Evolutionary conservation across 2,329 filamentous ascomycete species (phyloP).

Genomic region (Talaromyces atroroseus): DNA sequence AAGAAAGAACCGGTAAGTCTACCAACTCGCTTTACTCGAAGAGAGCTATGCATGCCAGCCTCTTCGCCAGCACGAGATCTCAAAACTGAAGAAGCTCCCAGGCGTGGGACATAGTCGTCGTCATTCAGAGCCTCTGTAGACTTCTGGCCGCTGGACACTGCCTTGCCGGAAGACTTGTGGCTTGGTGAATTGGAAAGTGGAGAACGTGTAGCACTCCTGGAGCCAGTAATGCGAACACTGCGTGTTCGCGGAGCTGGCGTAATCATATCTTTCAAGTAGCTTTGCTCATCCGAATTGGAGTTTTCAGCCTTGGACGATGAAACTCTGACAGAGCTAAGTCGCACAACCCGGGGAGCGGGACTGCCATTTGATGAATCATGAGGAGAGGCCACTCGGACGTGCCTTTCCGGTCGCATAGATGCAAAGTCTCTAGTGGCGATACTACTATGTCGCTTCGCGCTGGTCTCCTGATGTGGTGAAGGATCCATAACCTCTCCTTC

Average conservation of each 20-base stretch:
- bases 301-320: slow-evolving; percentile 29
- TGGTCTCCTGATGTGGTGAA: slow-evolving; percentile 39
- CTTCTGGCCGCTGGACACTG: slow-evolving; percentile 22
- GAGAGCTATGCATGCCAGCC: slow-evolving; percentile 62
- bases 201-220: slow-evolving; percentile 37
- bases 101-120: slow-evolving; percentile 29
- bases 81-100: slow-evolving; percentile 33
- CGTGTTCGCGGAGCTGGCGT: slow-evolving; percentile 43
- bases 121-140: slow-evolving; percentile 30
- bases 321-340: slow-evolving; percentile 28
- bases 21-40: slow-evolving; percentile 70
- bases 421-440: slow-evolving; percentile 16
- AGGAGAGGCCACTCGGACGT: slow-evolving; percentile 32
- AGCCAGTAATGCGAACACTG: slow-evolving; percentile 38
- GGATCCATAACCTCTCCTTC: slow-evolving; percentile 52
- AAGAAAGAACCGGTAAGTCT: slow-evolving; percentile 72
- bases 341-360: slow-evolving; percentile 38
- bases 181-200: slow-evolving; percentile 33
- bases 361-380: slow-evolving; percentile 36
- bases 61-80: slow-evolving; percentile 55
- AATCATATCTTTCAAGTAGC: slow-evolving; percentile 34
- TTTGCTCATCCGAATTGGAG: slow-evolving; percentile 22
- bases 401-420: slow-evolving; percentile 27
- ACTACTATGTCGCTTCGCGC: slow-evolving; percentile 23
- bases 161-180: slow-evolving; percentile 2